Base-by-base conservation (phyloP, 75 land plant genomes). In the Pseudotsuga menziesii region DNA sequence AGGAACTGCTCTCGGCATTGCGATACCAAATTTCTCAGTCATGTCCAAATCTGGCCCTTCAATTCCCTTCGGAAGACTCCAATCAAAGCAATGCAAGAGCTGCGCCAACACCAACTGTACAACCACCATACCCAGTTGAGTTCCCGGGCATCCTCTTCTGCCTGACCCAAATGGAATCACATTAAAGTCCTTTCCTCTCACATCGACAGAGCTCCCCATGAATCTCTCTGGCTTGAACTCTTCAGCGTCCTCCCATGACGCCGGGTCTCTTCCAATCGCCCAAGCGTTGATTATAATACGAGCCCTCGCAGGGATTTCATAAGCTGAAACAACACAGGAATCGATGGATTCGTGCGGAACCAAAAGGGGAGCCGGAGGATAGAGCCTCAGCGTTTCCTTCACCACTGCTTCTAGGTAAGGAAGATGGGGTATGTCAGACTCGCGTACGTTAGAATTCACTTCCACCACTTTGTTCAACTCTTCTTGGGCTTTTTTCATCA, bases 91-190 rank as follows among this genome's bases (percentile, higher is more conserved):
- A 15, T 93, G 93, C 32, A 87, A 74, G 59, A 91, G 61, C 5
- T 84, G 87, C 8, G 93, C 93, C 20, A 90, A 76, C 57, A 85
- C 48, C 4, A 88, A 41, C 39, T 81, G 80, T 55, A 91, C 88
- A 83, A 84, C 81, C 17, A 83, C 39, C 58, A 86, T 20, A 5
- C 88, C 93, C 77, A 88, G 25, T 61, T 76, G 80, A 84, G 88
- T 60, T 12, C 93, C 93, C 2, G 85, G 90, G 56, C 90, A 91
- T 0, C 86, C 88, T 63, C 93, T 73, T 27, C 93, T 74, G 39
- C 93, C 93, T 11, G 90, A 85, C 13, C 93, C 93, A 74, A 91
- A 91, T 5, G 93, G 93, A 12, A 88, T 83, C 63, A 88, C 66
- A 79, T 88, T 87, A 56, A 86, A 88, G 29, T 91, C 87, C 32